A percentile compares a stretch with the other conserved stretches of the same genome.
Conservation (phyloP, 768 basidiomycete species). For the Tricholoma saponaceum region DNA sequence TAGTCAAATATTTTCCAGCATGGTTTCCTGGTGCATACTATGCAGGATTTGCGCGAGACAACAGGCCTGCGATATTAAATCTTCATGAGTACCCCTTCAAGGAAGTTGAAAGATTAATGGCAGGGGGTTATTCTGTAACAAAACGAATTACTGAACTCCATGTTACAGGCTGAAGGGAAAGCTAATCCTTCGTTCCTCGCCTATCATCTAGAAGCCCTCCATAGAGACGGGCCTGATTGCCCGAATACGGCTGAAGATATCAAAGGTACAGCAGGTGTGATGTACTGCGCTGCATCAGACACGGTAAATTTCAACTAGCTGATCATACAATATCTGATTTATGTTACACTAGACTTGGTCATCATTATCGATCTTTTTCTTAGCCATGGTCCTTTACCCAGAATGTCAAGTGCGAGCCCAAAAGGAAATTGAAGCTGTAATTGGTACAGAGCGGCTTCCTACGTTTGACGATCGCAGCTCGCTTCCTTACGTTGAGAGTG, state of each 20-base stretch:
- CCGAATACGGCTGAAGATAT: constrained; percentile 13
- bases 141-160: not conserved
- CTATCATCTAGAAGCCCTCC: constrained; percentile 4
- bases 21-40: constrained; percentile 38
- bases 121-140: constrained; percentile 1
- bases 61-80: constrained; percentile 22
- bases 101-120: constrained; percentile 22
- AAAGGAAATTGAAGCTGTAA: constrained; percentile 36
- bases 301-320: constrained; percentile 17
- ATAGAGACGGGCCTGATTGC: not conserved
- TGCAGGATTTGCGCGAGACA: constrained; percentile 26
- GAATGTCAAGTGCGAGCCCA: constrained; percentile 32
- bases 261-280: constrained; percentile 21
- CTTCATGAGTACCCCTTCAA: constrained; percentile 30
- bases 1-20: constrained; percentile 34
- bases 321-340: constrained; percentile 11
- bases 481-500: constrained; percentile 34
- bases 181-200: constrained; percentile 14
- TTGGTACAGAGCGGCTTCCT: constrained; percentile 35
- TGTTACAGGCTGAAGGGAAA: constrained; percentile 9
- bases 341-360: constrained; percentile 23
- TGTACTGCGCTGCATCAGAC: constrained; percentile 35
- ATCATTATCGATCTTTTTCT: constrained; percentile 28
- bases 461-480: constrained; percentile 22
- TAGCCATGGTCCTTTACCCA: constrained; percentile 37